A percentile compares a stretch with the other conserved stretches of the same genome.
phyloP scores from a whole-genome alignment of 768 basidiomycete species.

The Panaeolus cyanescens region DNA sequence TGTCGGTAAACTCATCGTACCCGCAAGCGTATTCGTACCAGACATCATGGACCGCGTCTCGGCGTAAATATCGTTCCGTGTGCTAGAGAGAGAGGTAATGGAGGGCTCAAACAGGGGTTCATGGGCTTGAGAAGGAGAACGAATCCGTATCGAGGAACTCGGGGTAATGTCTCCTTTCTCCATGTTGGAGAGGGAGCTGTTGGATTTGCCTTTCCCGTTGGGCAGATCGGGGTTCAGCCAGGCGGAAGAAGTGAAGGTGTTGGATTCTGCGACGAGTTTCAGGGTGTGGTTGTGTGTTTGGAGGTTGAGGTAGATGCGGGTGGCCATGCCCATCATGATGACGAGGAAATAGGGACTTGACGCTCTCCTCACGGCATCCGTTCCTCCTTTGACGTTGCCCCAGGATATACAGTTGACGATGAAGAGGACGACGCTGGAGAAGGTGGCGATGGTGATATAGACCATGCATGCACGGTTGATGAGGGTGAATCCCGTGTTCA shows the following conservation, averaged over 20 bases:
- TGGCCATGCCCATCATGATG: conserved; percentile 32
- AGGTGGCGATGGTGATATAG: conserved; percentile 26
- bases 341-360: conserved; percentile 28
- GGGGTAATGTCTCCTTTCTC: conserved; percentile 6
- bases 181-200: conserved; percentile 2
- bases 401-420: conserved; percentile 19
- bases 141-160: background rate
- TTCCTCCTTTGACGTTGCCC: conserved; percentile 16
- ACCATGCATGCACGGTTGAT: conserved; percentile 30
- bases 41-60: background rate
- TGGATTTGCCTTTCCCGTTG: conserved; percentile 6
- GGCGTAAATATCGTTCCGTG: background rate
- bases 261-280: conserved; percentile 18
- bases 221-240: conserved; percentile 12
- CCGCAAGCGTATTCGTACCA: background rate
- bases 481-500: conserved; percentile 22
- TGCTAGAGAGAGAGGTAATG: background rate
- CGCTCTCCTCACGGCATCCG: conserved; percentile 28
- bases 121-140: background rate
- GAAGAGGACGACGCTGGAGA: conserved; percentile 27
- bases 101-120: background rate
- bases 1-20: background rate
- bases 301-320: conserved; percentile 33
- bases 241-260: conserved; percentile 16
- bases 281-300: conserved; percentile 19